These are phyloP conservation scores for Pythium phragmiticola DNA, from an alignment of 352 stramenopile genomes.

Conservation along the genomic window DNA sequence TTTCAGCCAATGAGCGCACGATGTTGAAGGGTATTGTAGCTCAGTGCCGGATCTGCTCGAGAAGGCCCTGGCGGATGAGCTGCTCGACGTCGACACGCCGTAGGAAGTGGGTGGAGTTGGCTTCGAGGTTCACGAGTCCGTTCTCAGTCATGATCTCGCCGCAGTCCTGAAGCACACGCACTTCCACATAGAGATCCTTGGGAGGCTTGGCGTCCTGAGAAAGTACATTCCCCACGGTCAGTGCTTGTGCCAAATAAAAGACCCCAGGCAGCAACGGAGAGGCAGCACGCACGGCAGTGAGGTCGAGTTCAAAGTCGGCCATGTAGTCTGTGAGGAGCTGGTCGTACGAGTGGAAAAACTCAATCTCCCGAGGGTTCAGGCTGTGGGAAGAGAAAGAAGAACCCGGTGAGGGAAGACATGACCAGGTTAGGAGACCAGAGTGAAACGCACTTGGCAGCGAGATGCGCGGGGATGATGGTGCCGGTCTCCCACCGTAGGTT, in stretches of 20 bases:
- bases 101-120: conserved; percentile 88
- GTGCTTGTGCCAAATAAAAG: neutral
- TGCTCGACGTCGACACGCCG: conserved; percentile 55
- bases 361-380: conserved; percentile 77
- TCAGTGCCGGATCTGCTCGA: conserved; percentile 82
- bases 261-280: neutral
- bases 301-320: conserved; percentile 83
- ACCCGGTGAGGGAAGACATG: neutral
- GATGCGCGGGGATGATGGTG: conserved; percentile 75
- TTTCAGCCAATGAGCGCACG: conserved; percentile 24
- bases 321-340: conserved; percentile 91
- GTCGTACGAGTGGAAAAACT: conserved; percentile 92
- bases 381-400: conserved; percentile 29
- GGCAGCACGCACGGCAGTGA: conserved; percentile 54
- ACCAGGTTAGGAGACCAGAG: neutral
- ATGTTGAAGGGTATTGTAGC: conserved; percentile 1
- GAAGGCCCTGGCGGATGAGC: conserved; percentile 31
- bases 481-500: conserved; percentile 89
- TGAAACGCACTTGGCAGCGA: conserved; percentile 64
- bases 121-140: conserved; percentile 82
- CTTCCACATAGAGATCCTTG: conserved; percentile 90
- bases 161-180: conserved; percentile 86
- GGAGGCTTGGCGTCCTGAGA: conserved; percentile 79
- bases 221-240: neutral
- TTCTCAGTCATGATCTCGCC: conserved; percentile 92